Conservation (phyloP, 768 basidiomycete genomes). For the Cytidiella melzeri region DNA sequence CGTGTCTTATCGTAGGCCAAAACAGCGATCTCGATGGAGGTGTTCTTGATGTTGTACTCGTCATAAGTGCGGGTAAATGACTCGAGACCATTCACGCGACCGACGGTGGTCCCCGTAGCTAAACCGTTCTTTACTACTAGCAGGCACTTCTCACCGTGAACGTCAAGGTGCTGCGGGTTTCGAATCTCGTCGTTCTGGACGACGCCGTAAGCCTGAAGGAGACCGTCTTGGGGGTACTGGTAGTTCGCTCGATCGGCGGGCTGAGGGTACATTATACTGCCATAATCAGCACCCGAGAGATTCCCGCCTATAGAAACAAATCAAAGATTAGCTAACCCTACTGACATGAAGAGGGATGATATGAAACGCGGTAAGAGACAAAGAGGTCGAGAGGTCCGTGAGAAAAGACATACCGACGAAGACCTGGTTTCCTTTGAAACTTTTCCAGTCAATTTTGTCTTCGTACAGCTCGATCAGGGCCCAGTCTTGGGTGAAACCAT, state of each 20-base stretch:
- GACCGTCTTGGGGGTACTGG: constrained; percentile 20
- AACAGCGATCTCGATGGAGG: constrained; percentile 17
- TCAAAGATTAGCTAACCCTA: background rate
- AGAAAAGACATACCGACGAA: constrained; percentile 13
- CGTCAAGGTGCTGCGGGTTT: constrained; percentile 19
- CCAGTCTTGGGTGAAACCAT: constrained; percentile 31
- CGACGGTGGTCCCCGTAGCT: constrained; percentile 22
- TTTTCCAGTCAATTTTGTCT: constrained; percentile 27
- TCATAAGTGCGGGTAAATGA: constrained; percentile 18
- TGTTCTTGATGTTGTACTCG: constrained; percentile 2
- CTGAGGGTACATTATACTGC: constrained; percentile 11
- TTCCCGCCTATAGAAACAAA: constrained; percentile 7
- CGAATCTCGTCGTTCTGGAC: constrained; percentile 18
- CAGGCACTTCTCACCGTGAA: constrained; percentile 18
- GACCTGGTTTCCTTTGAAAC: constrained; percentile 30
- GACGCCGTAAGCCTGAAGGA: constrained; percentile 16
- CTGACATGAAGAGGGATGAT: background rate
- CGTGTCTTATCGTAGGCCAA: constrained; percentile 15
- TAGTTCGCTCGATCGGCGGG: constrained; percentile 11
- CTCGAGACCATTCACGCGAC: constrained; percentile 18
- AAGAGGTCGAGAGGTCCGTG: background rate
- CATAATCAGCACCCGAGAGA: constrained; percentile 6
- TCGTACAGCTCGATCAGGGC: constrained; percentile 26
- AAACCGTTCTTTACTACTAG: constrained; percentile 23
- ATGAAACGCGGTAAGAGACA: too few relatives aligned